Percentiles rank a stretch among this genome's conserved stretches.
phyloP scores from a whole-genome alignment of 768 basidiomycete genomes.

The Mycena belliarum region DNA sequence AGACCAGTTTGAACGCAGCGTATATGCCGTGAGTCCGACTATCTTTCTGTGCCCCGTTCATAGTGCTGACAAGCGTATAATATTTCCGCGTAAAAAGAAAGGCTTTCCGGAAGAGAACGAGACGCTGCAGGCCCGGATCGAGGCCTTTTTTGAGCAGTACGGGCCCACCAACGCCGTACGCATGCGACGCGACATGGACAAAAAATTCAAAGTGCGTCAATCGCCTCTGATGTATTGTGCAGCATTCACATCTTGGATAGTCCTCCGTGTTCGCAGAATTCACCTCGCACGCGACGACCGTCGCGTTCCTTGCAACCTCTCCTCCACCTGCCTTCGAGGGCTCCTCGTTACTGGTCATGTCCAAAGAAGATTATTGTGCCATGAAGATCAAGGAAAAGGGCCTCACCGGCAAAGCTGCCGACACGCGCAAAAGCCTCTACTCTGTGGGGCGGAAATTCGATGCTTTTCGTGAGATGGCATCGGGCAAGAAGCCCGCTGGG shows the following conservation, averaged over 20 bases:
- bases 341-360: slow-evolving; percentile 78
- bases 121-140: slow-evolving; percentile 70
- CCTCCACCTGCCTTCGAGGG: slow-evolving; percentile 83
- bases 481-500: slow-evolving; percentile 33
- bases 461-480: slow-evolving; percentile 71
- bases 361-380: slow-evolving; percentile 90
- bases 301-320: slow-evolving; percentile 77
- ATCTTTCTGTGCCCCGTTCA: neutral
- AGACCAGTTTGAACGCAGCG: slow-evolving; percentile 77
- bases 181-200: slow-evolving; percentile 69
- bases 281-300: slow-evolving; percentile 63
- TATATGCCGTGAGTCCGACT: slow-evolving; percentile 76
- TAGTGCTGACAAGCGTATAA: neutral
- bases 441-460: slow-evolving; percentile 65
- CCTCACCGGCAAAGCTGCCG: slow-evolving; percentile 70
- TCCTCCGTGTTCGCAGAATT: slow-evolving; percentile 91
- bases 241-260: neutral
- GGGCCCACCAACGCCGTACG: slow-evolving; percentile 81
- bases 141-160: slow-evolving; percentile 78
- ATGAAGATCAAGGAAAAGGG: slow-evolving; percentile 98
- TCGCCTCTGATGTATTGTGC: neutral
- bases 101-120: slow-evolving; percentile 73
- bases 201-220: slow-evolving; percentile 21
- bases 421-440: slow-evolving; percentile 56
- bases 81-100: slow-evolving; percentile 62